Evolutionary conservation across 345 rosid genomes (phyloP), one percentile per base, ranked within the genome.

Genomic region (Boechera divaricarpa): DNA sequence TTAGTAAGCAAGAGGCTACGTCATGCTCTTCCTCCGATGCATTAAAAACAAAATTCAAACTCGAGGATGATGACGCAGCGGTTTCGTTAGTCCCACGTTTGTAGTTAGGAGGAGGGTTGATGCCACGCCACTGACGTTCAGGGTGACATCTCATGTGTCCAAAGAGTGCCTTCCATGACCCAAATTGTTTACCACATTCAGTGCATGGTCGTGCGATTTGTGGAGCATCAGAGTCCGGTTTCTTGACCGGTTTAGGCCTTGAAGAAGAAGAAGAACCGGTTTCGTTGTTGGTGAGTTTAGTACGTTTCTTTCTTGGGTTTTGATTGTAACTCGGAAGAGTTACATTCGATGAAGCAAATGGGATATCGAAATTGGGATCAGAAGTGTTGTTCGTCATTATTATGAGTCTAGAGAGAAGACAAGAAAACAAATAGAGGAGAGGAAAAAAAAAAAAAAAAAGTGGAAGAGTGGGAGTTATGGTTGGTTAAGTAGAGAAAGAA

Each of bases 121-220:
- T 87, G 69, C 90, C 86, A 24, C 97, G 78, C 92, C 93, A 85
- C 41, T 90, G 85, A 41, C 96, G 90, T 75, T 85, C 97, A 44
- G 96, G 94, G 78, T 92, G 99, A 83, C 96, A 95, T 68, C 97
- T 81, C 96, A 87, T 95, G 83, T 95, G 98, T 21, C 99, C 97
- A 2, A 87, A 91, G 33, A 92, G 87, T 5, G 98, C 98, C 78
- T 95, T 94, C 82, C 78, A 78, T 5, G 94, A 95, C 86, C 86
- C 83, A 73, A 95, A 95, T 81, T 83, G 80, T 81, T 80, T 91
- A 33, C 97, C 91, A 54, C 99, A 92, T 82, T 92, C 96, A 15
- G 76, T 89, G 42, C 99, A 95, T 5, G 92, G 85, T 51, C 62
- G 60, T 2, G 93, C 84, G 74, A 83, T 89, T 73, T 84, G 84